Evolutionary conservation across 2,329 filamentous ascomycete species (phyloP).

Genomic region (Penicillium sp.): DNA sequence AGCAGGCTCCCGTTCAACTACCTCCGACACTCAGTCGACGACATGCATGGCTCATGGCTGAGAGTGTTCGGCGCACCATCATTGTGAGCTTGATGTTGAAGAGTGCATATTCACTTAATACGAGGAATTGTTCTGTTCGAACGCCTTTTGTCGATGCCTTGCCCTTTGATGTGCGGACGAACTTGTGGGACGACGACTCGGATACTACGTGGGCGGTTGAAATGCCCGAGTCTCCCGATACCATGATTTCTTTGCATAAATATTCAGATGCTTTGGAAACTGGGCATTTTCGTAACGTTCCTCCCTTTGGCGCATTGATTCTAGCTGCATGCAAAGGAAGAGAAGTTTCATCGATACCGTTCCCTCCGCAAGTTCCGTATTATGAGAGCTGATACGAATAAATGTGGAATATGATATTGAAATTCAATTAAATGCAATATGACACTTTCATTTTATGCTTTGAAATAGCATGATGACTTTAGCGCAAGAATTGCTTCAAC

Average conservation of each 20-base stretch:
- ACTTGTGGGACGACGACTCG: conserved; percentile 25
- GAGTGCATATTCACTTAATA: conserved; percentile 31
- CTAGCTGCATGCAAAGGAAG: conserved; percentile 29
- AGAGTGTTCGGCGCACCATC: conserved; percentile 34
- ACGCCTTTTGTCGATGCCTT: conserved; percentile 31
- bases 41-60: conserved; percentile 33
- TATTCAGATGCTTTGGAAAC: conserved; percentile 26
- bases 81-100: conserved; percentile 33
- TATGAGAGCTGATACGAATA: neutral
- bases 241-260: conserved; percentile 29
- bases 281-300: conserved; percentile 19
- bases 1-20: conserved; percentile 27
- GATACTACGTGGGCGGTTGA: conserved; percentile 9
- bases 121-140: conserved; percentile 26
- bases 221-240: neutral
- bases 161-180: conserved; percentile 29
- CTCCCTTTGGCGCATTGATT: conserved; percentile 23
- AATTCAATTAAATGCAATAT: neutral
- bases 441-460: too few relatives aligned
- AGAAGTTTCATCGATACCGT: conserved; percentile 10
- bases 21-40: conserved; percentile 23
- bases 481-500: conserved; percentile 25
- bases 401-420: neutral
- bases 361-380: conserved; percentile 12
- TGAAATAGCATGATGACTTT: neutral